Percentiles rank a stretch among this genome's conserved stretches.
phyloP scores from a whole-genome alignment of 148 eudicot genomes.

The Rhododendron mucronatum region DNA sequence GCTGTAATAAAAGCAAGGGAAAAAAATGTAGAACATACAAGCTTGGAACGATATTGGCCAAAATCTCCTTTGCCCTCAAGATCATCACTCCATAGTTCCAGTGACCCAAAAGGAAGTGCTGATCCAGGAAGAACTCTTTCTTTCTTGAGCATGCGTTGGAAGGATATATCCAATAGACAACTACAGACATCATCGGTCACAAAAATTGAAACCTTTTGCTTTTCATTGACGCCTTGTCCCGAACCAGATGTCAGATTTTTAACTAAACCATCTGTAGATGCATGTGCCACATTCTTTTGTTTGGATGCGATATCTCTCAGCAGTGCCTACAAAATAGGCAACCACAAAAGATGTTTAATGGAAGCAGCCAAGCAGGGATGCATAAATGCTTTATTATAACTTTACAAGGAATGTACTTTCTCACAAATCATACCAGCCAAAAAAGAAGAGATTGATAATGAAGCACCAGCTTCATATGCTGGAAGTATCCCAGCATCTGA shows the following conservation, averaged over 20 bases:
- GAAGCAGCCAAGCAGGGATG: neutral
- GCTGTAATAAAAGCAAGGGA: neutral
- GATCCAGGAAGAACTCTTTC: constrained; percentile 64
- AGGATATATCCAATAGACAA: constrained; percentile 62
- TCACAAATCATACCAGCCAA: constrained; percentile 71
- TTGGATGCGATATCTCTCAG: constrained; percentile 73
- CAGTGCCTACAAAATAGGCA: constrained; percentile 44
- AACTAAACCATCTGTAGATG: constrained; percentile 36
- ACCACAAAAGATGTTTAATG: constrained; percentile 11
- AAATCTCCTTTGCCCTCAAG: constrained; percentile 91
- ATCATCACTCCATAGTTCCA: constrained; percentile 94
- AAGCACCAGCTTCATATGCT: constrained; percentile 66
- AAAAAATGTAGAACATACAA: constrained; percentile 45
- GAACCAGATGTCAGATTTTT: constrained; percentile 34
- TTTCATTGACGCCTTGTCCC: constrained; percentile 58
- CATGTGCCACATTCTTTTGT: constrained; percentile 49
- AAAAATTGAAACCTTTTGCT: constrained; percentile 50
- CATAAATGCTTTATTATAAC: neutral
- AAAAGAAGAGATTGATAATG: constrained; percentile 75
- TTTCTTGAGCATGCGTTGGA: constrained; percentile 76
- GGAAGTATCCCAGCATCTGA: constrained; percentile 93
- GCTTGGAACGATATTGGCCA: constrained; percentile 82
- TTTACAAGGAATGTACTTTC: neutral
- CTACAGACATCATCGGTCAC: constrained; percentile 69
- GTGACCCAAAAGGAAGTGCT: constrained; percentile 44